Evolutionary conservation across 179 eudicot species (phyloP).

Genomic region (Pouteria campechiana): DNA sequence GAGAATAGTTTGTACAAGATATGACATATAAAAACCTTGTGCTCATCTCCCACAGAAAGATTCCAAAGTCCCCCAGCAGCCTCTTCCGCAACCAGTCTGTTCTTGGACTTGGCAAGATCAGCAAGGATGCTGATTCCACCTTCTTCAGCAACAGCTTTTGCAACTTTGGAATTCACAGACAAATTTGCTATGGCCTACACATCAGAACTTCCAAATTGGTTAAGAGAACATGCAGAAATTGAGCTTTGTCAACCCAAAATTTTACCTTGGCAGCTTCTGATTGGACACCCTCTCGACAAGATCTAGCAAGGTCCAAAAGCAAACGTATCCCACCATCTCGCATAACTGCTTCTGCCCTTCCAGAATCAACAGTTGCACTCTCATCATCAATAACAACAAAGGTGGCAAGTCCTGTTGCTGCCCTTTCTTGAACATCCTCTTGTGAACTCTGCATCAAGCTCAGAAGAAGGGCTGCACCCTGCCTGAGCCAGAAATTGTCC

Average conservation of each 20-base stretch:
- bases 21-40: slow-evolving; percentile 50
- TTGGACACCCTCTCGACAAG: slow-evolving; percentile 94
- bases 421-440: slow-evolving; percentile 97
- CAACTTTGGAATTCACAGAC: slow-evolving; percentile 87
- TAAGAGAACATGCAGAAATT: no score
- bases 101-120: slow-evolving; percentile 78
- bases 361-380: slow-evolving; percentile 73
- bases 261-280: slow-evolving; percentile 90
- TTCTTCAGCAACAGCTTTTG: slow-evolving; percentile 57
- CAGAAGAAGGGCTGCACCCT: slow-evolving; percentile 77
- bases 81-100: slow-evolving; percentile 95
- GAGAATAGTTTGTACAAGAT: not conserved
- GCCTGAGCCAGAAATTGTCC: slow-evolving; percentile 88
- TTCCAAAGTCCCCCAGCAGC: slow-evolving; percentile 99
- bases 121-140: slow-evolving; percentile 84
- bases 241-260: not conserved
- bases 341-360: slow-evolving; percentile 93
- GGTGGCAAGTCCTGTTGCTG: slow-evolving; percentile 92
- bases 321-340: slow-evolving; percentile 79
- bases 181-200: slow-evolving; percentile 92
- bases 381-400: slow-evolving; percentile 97
- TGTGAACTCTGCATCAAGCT: slow-evolving; percentile 77
- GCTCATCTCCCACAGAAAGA: slow-evolving; percentile 98
- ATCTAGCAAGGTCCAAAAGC: slow-evolving; percentile 70
- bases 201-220: no score